Percentiles rank a stretch among this genome's conserved stretches.
Conservation (phyloP, 345 rosid genomes). For the Eucalyptus brandiana region DNA sequence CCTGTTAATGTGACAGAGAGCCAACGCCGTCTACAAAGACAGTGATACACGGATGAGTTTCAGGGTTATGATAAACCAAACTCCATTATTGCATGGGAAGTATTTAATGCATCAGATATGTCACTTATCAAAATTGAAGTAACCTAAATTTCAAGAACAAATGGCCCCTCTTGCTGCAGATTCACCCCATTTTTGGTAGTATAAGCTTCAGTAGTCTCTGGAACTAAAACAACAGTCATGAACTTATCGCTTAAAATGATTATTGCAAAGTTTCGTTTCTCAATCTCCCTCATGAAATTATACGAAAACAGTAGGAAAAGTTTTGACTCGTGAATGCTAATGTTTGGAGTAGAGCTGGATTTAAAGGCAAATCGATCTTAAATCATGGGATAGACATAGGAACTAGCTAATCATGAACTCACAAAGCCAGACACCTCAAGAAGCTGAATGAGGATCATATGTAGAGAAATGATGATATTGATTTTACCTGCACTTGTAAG, state of each 20-base stretch:
- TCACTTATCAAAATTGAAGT: background rate
- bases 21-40: background rate
- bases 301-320: background rate
- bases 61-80: background rate
- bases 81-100: background rate
- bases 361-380: background rate
- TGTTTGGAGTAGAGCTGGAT: background rate
- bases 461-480: background rate
- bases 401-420: background rate
- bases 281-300: background rate
- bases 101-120: background rate
- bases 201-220: background rate
- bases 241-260: background rate
- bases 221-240: background rate
- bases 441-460: background rate
- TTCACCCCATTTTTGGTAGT: background rate
- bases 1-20: background rate
- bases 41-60: background rate
- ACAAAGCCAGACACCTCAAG: background rate
- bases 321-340: background rate
- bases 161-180: background rate
- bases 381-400: background rate
- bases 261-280: background rate
- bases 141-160: background rate
- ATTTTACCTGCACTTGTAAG: background rate